Evolutionary conservation across 139 green algal species (phyloP).

Genomic region (Tetraselmis striata): DNA sequence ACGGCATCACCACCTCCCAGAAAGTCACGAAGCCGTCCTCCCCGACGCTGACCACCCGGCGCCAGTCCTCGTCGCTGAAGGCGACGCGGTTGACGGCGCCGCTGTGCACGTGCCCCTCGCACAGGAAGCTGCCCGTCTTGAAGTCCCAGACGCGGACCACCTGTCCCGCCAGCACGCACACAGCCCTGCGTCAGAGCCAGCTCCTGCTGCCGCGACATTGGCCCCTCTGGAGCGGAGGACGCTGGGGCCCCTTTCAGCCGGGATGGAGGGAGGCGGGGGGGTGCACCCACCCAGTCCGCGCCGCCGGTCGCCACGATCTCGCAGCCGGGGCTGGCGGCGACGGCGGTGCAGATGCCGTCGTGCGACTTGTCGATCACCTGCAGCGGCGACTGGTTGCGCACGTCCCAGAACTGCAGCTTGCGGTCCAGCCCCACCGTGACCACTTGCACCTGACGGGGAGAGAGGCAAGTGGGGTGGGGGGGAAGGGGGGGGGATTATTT

Average conservation of each 20-base stretch:
- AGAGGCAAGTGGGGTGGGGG: too few relatives aligned
- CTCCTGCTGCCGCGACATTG: too few relatives aligned
- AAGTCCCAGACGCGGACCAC: background rate
- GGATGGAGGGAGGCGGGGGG: too few relatives aligned
- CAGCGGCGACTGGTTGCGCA: constrained; percentile 7
- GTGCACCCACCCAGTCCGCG: constrained; percentile 5
- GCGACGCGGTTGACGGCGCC: background rate
- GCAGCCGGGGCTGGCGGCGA: constrained; percentile 10
- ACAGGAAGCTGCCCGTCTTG: background rate
- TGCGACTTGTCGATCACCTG: constrained; percentile 9
- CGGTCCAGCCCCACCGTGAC: constrained; percentile 20
- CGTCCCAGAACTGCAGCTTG: constrained; percentile 14
- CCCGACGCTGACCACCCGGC: background rate
- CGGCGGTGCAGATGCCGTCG: constrained; percentile 10
- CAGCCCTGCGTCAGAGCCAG: background rate
- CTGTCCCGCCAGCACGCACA: background rate
- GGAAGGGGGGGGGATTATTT: too few relatives aligned
- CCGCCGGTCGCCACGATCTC: constrained; percentile 16
- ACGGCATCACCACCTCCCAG: background rate
- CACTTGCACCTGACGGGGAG: constrained; percentile 20
- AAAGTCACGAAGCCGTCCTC: background rate
- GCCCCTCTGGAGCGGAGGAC: too few relatives aligned
- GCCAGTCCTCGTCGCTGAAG: background rate
- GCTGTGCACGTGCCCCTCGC: background rate
- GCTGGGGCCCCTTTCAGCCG: too few relatives aligned